Evolutionary conservation across 2,329 filamentous ascomycete genomes (phyloP).

Genomic region (Pseudofabraea citricarpa): DNA sequence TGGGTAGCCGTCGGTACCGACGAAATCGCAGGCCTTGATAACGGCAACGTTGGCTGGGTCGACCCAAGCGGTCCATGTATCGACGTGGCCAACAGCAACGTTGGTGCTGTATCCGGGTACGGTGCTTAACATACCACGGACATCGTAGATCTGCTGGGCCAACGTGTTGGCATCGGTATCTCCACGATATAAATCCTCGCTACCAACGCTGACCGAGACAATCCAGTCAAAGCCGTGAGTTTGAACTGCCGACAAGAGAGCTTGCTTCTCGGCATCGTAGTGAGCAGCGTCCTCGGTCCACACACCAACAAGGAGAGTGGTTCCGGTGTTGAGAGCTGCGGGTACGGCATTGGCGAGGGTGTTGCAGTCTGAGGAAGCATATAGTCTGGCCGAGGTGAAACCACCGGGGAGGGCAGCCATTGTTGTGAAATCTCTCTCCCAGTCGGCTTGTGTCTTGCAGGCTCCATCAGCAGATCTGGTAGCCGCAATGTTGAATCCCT

Average conservation of each 20-base stretch:
- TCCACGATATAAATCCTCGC: slow-evolving; percentile 61
- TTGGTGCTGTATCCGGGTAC: slow-evolving; percentile 44
- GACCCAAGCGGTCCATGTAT: slow-evolving; percentile 62
- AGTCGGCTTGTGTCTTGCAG: slow-evolving; percentile 63
- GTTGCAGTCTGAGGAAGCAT: slow-evolving; percentile 51
- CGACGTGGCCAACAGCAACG: slow-evolving; percentile 57
- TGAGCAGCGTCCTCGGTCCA: slow-evolving; percentile 53
- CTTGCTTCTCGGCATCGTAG: slow-evolving; percentile 56
- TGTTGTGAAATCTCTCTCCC: slow-evolving; percentile 60
- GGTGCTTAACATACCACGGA: slow-evolving; percentile 46
- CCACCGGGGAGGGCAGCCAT: slow-evolving; percentile 42
- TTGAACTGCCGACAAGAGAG: slow-evolving; percentile 51
- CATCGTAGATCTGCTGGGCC: slow-evolving; percentile 42
- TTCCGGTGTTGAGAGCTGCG: slow-evolving; percentile 57
- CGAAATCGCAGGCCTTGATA: slow-evolving; percentile 57
- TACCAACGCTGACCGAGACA: slow-evolving; percentile 61
- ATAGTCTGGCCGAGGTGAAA: slow-evolving; percentile 57
- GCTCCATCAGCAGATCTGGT: slow-evolving; percentile 38
- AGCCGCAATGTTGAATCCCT: slow-evolving; percentile 37
- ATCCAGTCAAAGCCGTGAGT: slow-evolving; percentile 54
- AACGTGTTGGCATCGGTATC: slow-evolving; percentile 36
- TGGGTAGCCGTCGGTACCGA: slow-evolving; percentile 62
- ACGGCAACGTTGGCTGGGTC: slow-evolving; percentile 55
- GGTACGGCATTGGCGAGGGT: slow-evolving; percentile 43
- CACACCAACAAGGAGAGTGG: slow-evolving; percentile 58